Conservation (phyloP, 306 rosid genomes). For the Gleditsia sinensis region DNA sequence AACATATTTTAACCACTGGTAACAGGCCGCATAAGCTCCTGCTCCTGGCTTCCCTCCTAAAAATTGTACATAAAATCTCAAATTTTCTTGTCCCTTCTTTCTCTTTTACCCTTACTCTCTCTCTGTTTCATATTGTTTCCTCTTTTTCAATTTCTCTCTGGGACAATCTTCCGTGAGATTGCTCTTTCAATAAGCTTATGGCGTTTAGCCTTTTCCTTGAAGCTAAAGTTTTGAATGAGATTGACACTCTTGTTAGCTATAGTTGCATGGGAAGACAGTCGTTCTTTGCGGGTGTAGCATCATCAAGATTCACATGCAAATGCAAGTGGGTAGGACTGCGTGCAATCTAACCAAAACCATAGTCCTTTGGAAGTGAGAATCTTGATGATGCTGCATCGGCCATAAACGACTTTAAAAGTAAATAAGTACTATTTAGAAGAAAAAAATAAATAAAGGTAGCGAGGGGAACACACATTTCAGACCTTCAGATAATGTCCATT, state of each 20-base stretch:
- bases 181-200: background rate
- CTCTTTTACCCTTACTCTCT: conserved; percentile 6
- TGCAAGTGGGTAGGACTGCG: conserved; percentile 24
- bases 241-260: background rate
- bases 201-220: background rate
- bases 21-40: conserved; percentile 48
- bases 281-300: conserved; percentile 91
- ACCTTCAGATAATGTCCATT: conserved; percentile 24
- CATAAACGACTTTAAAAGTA: conserved; percentile 60
- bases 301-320: conserved; percentile 95
- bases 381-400: conserved; percentile 99
- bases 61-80: conserved; percentile 30
- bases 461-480: conserved; percentile 17
- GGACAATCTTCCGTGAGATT: too few relatives aligned
- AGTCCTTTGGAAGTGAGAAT: conserved; percentile 66
- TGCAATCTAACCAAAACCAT: conserved; percentile 29
- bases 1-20: conserved; percentile 42
- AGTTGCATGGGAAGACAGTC: conserved; percentile 56
- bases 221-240: background rate
- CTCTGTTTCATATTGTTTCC: conserved; percentile 22
- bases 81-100: conserved; percentile 8
- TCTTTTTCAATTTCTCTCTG: background rate
- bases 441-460: background rate
- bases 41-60: conserved; percentile 51
- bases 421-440: background rate